Evolutionary conservation across 1,284 basidiomycete genomes (phyloP).

Genomic region (Leccinum pachyderme): DNA sequence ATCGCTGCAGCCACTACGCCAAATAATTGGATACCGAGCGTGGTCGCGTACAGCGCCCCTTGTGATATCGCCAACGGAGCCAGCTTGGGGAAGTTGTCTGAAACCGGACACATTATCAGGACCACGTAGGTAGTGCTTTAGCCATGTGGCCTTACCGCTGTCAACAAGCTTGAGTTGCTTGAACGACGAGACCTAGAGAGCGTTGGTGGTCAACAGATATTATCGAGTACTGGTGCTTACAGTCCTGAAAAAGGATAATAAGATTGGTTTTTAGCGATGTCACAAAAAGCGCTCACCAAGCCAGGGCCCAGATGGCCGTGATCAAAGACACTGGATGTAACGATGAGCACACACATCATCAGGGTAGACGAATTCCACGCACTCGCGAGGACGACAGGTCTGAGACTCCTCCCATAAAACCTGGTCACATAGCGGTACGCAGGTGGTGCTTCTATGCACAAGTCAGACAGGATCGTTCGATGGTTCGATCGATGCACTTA

Average conservation of each 20-base stretch:
- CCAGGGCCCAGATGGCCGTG: constrained; percentile 55
- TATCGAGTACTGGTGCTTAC: constrained; percentile 36
- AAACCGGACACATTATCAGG: not conserved
- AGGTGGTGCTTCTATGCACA: constrained; percentile 46
- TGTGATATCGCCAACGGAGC: constrained; percentile 59
- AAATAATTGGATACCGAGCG: constrained; percentile 55
- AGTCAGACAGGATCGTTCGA: not conserved
- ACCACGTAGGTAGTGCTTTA: constrained; percentile 6
- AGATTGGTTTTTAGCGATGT: too few relatives aligned
- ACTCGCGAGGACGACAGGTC: constrained; percentile 59
- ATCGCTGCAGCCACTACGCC: constrained; percentile 52
- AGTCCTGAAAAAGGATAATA: constrained; percentile 36
- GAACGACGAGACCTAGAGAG: constrained; percentile 55
- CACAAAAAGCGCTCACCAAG: constrained; percentile 47
- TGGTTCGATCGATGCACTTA: not conserved
- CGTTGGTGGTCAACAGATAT: not conserved
- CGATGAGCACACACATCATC: constrained; percentile 1
- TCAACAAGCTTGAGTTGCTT: constrained; percentile 49
- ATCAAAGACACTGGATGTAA: constrained; percentile 42
- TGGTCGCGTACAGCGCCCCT: constrained; percentile 52
- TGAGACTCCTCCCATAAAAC: constrained; percentile 52
- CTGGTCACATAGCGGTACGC: constrained; percentile 58
- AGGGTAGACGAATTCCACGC: constrained; percentile 33
- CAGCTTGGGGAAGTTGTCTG: constrained; percentile 50
- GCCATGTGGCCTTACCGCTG: constrained; percentile 38